These are phyloP conservation scores for Venturiaceae sp. DNA, from an alignment of 2,329 filamentous ascomycete species.

Conservation along the genomic window DNA sequence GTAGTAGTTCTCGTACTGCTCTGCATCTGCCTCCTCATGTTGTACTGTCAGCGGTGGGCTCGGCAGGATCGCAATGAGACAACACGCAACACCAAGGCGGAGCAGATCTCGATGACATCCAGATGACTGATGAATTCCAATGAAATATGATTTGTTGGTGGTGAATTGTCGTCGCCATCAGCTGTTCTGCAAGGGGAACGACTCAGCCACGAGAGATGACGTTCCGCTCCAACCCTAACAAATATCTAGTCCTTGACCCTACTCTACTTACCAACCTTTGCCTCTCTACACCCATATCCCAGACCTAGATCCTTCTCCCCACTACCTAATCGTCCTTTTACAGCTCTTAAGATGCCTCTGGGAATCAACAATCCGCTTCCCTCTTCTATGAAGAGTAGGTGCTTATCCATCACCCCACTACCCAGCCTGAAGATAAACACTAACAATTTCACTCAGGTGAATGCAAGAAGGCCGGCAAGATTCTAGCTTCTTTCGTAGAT, in stretches of 20 bases:
- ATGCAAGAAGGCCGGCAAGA: constrained; percentile 95
- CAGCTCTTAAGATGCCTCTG: constrained; percentile 26
- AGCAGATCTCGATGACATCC: too few relatives aligned
- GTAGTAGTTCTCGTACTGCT: too few relatives aligned
- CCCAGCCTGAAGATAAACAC: constrained; percentile 9
- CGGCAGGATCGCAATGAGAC: not conserved
- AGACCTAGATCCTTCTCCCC: not conserved
- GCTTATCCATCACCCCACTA: constrained; percentile 1
- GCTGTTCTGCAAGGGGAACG: too few relatives aligned
- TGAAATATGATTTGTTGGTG: not conserved
- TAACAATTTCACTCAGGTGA: constrained; percentile 54
- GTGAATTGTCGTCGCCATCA: not conserved
- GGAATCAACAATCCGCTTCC: constrained; percentile 46
- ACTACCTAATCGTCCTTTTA: not conserved
- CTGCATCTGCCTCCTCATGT: too few relatives aligned
- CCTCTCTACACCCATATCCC: not conserved
- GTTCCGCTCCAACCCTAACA: not conserved
- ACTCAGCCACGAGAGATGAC: not conserved
- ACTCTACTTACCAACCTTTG: not conserved
- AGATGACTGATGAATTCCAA: not conserved
- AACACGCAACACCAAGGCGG: not conserved
- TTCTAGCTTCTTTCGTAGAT: constrained; percentile 88
- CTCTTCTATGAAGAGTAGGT: constrained; percentile 42
- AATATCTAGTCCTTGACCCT: not conserved
- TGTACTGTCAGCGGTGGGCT: too few relatives aligned